Conservation (phyloP, 208 protist species). For the Trypanosoma boissoni region DNA sequence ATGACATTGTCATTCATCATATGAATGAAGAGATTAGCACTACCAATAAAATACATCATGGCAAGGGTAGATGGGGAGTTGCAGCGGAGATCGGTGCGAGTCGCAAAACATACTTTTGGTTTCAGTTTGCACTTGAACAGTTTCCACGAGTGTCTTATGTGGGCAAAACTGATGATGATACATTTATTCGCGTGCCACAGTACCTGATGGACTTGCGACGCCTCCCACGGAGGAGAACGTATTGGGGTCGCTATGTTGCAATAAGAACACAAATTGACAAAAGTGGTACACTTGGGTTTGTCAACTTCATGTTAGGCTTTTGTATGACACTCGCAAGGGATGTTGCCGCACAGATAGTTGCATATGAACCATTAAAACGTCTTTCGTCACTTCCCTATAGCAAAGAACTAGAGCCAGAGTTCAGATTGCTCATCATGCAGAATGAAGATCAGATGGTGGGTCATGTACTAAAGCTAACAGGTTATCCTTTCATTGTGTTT, state of each 20-base stretch:
- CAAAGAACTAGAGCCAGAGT: not conserved
- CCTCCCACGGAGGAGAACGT: constrained; percentile 11
- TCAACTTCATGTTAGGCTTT: not conserved
- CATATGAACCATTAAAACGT: not conserved
- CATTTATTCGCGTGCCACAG: constrained; percentile 52
- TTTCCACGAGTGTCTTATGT: constrained; percentile 39
- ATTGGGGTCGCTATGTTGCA: constrained; percentile 1
- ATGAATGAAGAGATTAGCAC: not conserved
- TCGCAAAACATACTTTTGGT: constrained; percentile 41
- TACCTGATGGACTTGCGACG: constrained; percentile 34
- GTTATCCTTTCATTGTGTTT: not conserved
- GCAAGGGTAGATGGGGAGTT: constrained; percentile 12
- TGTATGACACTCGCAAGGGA: not conserved
- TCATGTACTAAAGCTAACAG: not conserved
- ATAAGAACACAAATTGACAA: not conserved
- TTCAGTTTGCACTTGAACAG: constrained; percentile 32
- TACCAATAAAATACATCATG: not conserved
- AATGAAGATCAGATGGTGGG: constrained; percentile 1
- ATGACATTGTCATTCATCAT: constrained; percentile 30
- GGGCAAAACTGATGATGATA: constrained; percentile 52
- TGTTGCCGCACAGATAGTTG: not conserved
- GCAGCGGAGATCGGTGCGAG: constrained; percentile 37
- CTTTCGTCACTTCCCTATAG: not conserved
- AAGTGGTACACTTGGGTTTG: not conserved
- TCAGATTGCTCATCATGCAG: not conserved